These are phyloP conservation scores for Sapria himalayana DNA, from an alignment of 345 rosid genomes.

Conservation along the genomic window DNA sequence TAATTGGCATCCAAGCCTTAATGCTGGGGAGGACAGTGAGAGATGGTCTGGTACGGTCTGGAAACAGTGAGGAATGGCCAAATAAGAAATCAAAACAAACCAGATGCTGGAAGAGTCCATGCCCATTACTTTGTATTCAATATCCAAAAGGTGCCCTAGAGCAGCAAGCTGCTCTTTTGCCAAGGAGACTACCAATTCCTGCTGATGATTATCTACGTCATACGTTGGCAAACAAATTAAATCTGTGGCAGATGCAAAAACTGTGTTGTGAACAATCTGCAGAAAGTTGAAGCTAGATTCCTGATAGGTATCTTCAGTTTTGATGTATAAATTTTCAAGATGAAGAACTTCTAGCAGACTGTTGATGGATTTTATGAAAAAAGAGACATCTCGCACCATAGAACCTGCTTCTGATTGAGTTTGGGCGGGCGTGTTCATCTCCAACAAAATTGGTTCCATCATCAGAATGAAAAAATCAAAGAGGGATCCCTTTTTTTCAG, in stretches of 20 bases:
- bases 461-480: conserved; percentile 63
- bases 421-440: conserved; percentile 29
- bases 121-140: conserved; percentile 60
- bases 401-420: conserved; percentile 17
- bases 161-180: conserved; percentile 45
- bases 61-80: conserved; percentile 21
- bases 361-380: conserved; percentile 35
- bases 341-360: conserved; percentile 30
- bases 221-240: conserved; percentile 14
- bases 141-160: conserved; percentile 38
- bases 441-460: conserved; percentile 48
- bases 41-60: conserved; percentile 15
- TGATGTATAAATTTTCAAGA: conserved; percentile 31
- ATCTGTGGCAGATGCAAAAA: conserved; percentile 31
- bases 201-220: conserved; percentile 10
- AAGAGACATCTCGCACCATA: conserved; percentile 19
- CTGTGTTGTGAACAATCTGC: conserved; percentile 27
- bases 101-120: conserved; percentile 48
- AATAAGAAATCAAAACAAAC: conserved; percentile 35
- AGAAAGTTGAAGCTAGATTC: conserved; percentile 62
- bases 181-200: conserved; percentile 20
- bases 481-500: conserved; percentile 45
- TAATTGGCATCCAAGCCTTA: conserved; percentile 49
- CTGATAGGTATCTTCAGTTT: conserved; percentile 58
- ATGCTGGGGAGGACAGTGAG: conserved; percentile 21